Evolutionary conservation across 1,284 basidiomycete genomes (phyloP), one percentile per base, ranked within the genome.

Genomic region (Trichosporon faecale): DNA sequence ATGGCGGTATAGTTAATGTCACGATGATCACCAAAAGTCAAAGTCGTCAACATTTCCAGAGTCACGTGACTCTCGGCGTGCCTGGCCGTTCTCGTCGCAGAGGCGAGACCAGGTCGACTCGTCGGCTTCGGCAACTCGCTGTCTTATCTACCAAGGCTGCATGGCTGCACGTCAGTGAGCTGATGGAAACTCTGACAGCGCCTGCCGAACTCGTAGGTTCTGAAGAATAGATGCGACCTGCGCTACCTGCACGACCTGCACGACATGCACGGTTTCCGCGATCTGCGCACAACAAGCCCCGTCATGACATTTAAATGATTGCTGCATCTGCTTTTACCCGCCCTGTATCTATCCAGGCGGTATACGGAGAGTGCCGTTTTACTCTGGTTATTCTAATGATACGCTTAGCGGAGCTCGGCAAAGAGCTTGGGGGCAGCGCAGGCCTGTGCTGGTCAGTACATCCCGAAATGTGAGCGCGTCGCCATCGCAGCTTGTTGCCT

Each of bases 391-490:
- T 66, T 71, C 70, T 71, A 71, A 29, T 65, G 65, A 29, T 23
- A 65, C 25, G 64, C 55, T 73, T 82, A 86, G 73, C 79, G 83
- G 71, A 87, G 83, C 76, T 85, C 84, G 77, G 84, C 82, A 85
- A 94, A 95, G 70, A 95, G 85, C 85, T 91, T 92, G 79, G 92
- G 91, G 69, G 89, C 92, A 73, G 89, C 88, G 79, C 90, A 93
- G 73, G 88, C 88, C 91, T 92, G 29, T 33, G 57, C 31, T 3
- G n/a, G 78, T 31, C 40, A 35, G 57, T 61, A 33, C 31, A 31
- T 31, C 16, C 31, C 7, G 2, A 12, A 27, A 1, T 23, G 8
- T 1, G 25, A 25, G 9, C 11, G 12, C 23, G 6, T 44, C 40
- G 40, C n/a, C n/a, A n/a, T n/a, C n/a, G n/a, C n/a, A n/a, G n/a